Percentiles rank a stretch among this genome's conserved stretches.
phyloP scores from a whole-genome alignment of 306 rosid genomes.

The Prosopis cineraria region DNA sequence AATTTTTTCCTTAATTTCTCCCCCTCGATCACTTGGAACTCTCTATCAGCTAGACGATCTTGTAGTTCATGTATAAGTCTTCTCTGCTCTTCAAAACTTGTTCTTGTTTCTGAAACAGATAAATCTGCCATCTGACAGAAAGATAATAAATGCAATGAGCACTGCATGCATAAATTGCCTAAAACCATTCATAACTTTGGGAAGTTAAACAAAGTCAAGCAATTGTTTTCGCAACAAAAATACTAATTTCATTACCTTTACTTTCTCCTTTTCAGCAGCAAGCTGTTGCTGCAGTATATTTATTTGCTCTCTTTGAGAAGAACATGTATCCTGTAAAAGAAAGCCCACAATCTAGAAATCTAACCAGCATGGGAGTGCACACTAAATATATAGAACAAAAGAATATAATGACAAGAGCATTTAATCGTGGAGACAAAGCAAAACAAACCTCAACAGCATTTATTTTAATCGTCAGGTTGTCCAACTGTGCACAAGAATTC shows the following conservation, averaged over 20 bases:
- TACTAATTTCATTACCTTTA: slow-evolving; percentile 50
- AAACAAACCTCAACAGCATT: slow-evolving; percentile 72
- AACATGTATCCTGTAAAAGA: slow-evolving; percentile 65
- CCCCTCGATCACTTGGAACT: slow-evolving; percentile 72
- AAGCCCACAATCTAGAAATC: slow-evolving; percentile 18
- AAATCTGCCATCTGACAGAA: slow-evolving; percentile 59
- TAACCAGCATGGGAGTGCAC: neutral
- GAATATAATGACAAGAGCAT: neutral
- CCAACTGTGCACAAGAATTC: slow-evolving; percentile 59
- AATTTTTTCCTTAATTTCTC: slow-evolving; percentile 78
- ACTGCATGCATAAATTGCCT: slow-evolving; percentile 2
- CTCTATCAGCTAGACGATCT: slow-evolving; percentile 66
- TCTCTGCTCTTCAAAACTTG: slow-evolving; percentile 66
- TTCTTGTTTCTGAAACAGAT: slow-evolving; percentile 62
- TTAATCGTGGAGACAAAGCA: neutral
- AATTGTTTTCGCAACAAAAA: slow-evolving; percentile 16
- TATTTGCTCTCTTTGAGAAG: slow-evolving; percentile 74
- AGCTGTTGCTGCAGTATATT: slow-evolving; percentile 53
- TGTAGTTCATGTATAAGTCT: slow-evolving; percentile 54
- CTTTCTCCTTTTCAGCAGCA: slow-evolving; percentile 63
- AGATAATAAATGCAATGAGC: neutral
- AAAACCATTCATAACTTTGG: neutral
- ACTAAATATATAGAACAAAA: neutral
- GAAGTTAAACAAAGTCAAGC: neutral
- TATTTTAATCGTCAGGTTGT: slow-evolving; percentile 57